Base-by-base conservation (phyloP, 148 eudicot genomes). In the Agrostemma githago region DNA sequence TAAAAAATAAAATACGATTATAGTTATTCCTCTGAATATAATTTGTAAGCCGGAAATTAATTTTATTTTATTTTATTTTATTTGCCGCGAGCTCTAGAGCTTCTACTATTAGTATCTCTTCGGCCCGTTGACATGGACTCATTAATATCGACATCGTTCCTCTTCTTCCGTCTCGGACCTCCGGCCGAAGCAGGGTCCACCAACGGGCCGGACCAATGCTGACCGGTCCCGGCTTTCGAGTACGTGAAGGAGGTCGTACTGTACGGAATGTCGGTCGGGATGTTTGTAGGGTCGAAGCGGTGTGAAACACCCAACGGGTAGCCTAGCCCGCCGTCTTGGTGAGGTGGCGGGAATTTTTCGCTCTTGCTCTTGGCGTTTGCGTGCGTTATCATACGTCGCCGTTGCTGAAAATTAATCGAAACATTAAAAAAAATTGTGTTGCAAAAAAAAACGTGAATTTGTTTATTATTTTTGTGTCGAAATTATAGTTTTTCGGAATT, bases 331-430 rank as follows among this genome's bases (percentile, higher is more conserved):
- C 93, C 98, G 48, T 94, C 98, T 53, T 94, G 97, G 83, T 94
- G 98, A 21, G 98, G 98, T 37, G 98, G 98, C 44, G 98, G 98
- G 66, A 94, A 94, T 79, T 94, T 94, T 81, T 94, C 98, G 14
- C 98, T 94, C 82, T 92, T 94, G 90, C 98, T 91, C 85, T 89
- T 94, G 70, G 98, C 97, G 78, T 94, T 94, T 57, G 96, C 97
- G 73, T 91, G 97, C 68, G 84, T 86, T 51, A 94, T 86, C 20
- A 91, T 79, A 61, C 97, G 96, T 66, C 98, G 91, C 72, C 97
- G 84, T 93, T 91, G 93, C 81, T 76, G 15, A n/a, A 68, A 59
- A 46, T 53, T 57, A 21, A 17, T 21, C 20, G 34, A 60, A 63
- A 42, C 56, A 74, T 26, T n/a, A 14, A 60, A 68, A 19, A 17